A percentile compares a stretch with the other conserved stretches of the same genome.
phyloP scores from a whole-genome alignment of 148 eudicot species.

The Camellia sinensis region DNA sequence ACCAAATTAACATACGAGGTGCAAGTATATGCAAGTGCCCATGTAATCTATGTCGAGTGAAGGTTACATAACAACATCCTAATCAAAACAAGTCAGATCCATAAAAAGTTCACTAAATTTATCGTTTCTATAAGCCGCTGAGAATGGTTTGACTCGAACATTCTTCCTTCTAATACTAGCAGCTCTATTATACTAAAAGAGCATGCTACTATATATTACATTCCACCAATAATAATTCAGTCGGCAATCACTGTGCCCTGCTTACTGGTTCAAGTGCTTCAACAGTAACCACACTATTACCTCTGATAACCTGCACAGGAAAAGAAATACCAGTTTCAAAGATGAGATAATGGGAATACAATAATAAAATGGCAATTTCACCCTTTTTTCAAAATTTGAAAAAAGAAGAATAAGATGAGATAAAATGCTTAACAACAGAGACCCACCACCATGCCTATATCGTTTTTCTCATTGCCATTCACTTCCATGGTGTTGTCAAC shows the following conservation, averaged over 20 bases:
- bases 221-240: not conserved
- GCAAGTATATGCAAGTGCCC: too few species aligned
- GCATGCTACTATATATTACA: not conserved
- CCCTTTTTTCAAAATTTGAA: not conserved
- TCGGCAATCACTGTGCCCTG: slow-evolving; percentile 33
- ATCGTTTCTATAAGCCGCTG: not conserved
- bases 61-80: not conserved
- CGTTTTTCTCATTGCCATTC: slow-evolving; percentile 75
- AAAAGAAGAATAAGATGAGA: not conserved
- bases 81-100: slow-evolving; percentile 4
- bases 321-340: not conserved
- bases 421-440: not conserved
- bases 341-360: not conserved
- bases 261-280: slow-evolving; percentile 87
- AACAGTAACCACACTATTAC: slow-evolving; percentile 95
- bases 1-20: too few species aligned
- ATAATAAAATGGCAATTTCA: not conserved
- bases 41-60: too few species aligned
- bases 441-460: slow-evolving; percentile 99
- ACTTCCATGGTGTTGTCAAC: slow-evolving; percentile 91
- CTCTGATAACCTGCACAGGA: slow-evolving; percentile 69
- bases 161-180: not conserved
- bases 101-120: not conserved
- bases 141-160: not conserved
- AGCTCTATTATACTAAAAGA: not conserved